These are phyloP conservation scores for Tetrapisispora phaffii DNA, from an alignment of 805 yeast species.

Conservation along the genomic window DNA sequence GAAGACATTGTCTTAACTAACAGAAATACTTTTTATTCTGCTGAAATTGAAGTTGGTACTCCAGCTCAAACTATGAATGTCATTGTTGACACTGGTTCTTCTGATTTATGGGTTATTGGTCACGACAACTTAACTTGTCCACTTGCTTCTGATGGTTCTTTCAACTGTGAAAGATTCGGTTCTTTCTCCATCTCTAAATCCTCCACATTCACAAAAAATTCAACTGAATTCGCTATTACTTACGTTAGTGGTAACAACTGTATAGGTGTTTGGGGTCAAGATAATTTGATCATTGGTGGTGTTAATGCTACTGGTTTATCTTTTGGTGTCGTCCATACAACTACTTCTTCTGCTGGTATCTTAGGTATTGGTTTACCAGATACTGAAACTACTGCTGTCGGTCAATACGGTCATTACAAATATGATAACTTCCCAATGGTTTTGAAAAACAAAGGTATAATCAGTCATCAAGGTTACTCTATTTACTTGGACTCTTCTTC, in stretches of 20 bases:
- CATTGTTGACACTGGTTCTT: conserved; percentile 40
- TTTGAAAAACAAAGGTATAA: conserved; percentile 26
- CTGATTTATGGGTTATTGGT: conserved; percentile 41
- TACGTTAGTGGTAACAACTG: conserved; percentile 48
- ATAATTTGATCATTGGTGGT: conserved; percentile 46
- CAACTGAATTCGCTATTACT: conserved; percentile 34
- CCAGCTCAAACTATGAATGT: conserved; percentile 36
- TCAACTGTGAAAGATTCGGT: conserved; percentile 33
- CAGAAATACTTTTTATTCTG: conserved; percentile 1
- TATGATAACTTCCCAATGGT: conserved; percentile 41
- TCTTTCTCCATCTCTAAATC: conserved; percentile 31
- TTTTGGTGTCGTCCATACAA: conserved; percentile 63
- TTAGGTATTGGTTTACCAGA: conserved; percentile 64
- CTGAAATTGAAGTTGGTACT: conserved; percentile 33
- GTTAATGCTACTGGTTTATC: conserved; percentile 41
- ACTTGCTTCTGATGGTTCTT: conserved; percentile 1
- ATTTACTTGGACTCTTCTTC: conserved; percentile 42
- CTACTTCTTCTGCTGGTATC: conserved; percentile 59
- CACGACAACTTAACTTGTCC: conserved; percentile 18
- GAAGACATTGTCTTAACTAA: background rate
- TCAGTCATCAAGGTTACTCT: conserved; percentile 31
- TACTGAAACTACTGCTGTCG: conserved; percentile 52
- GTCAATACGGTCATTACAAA: conserved; percentile 26
- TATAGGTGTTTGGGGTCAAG: conserved; percentile 39
- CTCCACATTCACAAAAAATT: conserved; percentile 26